Conservation (phyloP, 495 filamentous ascomycete species). For the Wilcoxina mikolae region DNA sequence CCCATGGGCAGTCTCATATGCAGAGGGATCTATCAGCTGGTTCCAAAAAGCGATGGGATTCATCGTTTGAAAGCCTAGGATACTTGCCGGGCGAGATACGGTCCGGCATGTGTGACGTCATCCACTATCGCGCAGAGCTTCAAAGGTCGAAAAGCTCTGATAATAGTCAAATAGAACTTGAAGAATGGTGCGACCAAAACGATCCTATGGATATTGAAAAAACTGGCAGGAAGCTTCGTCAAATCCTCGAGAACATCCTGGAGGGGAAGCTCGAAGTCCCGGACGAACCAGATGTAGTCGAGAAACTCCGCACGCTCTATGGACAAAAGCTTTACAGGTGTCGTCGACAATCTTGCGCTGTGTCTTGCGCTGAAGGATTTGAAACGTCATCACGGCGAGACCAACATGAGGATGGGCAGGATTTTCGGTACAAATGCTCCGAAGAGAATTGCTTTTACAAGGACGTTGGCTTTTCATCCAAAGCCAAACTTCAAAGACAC, state of each 20-base stretch:
- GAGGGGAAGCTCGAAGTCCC: conserved; percentile 5
- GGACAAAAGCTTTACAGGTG: conserved; percentile 12
- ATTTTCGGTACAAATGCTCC: not conserved
- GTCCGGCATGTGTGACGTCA: too few relatives aligned
- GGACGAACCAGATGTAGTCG: not conserved
- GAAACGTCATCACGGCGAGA: not conserved
- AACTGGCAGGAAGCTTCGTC: not conserved
- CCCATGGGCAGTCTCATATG: not conserved
- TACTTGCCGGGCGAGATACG: not conserved
- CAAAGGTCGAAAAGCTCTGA: too few relatives aligned
- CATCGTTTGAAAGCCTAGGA: not conserved
- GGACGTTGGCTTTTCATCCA: not conserved
- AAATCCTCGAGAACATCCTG: not conserved
- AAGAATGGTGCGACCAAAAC: not conserved
- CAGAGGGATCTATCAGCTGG: not conserved
- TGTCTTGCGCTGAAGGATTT: conserved; percentile 1
- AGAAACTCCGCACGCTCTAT: conserved; percentile 7
- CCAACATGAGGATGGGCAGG: not conserved
- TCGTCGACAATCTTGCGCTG: conserved; percentile 5
- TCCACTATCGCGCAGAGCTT: too few relatives aligned
- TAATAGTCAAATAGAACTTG: too few relatives aligned
- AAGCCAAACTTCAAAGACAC: conserved; percentile 7
- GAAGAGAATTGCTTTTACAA: not conserved
- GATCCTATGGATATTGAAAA: not conserved
- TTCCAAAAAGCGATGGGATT: not conserved